phyloP scores from a whole-genome alignment of 805 yeast genomes.

The Candida corydali region DNA sequence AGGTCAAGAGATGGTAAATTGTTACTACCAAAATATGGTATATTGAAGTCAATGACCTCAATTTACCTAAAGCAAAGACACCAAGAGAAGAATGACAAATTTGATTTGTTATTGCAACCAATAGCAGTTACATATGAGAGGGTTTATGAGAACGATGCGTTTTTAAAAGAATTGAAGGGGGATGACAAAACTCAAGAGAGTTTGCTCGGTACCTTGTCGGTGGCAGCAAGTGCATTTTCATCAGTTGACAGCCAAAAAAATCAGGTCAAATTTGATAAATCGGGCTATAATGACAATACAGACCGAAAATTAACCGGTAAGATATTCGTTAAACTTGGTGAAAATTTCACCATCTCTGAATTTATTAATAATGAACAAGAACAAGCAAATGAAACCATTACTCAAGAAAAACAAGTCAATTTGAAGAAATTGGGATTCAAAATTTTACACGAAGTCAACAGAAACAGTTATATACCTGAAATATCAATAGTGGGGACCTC shows the following conservation, averaged over 20 bases:
- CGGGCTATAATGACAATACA: conserved; percentile 27
- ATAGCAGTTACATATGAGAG: conserved; percentile 58
- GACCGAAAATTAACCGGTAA: conserved; percentile 29
- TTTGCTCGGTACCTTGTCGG: conserved; percentile 32
- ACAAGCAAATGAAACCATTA: conserved; percentile 4
- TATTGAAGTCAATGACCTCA: conserved; percentile 49
- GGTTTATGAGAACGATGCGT: conserved; percentile 52
- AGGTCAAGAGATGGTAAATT: conserved; percentile 64
- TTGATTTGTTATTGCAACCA: conserved; percentile 44
- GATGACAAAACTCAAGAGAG: conserved; percentile 54
- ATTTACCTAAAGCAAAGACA: conserved; percentile 39
- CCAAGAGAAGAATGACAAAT: conserved; percentile 15
- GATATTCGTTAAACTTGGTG: conserved; percentile 33
- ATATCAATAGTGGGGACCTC: conserved; percentile 50
- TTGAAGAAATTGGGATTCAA: conserved; percentile 52
- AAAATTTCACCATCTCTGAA: conserved; percentile 24
- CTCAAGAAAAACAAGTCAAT: conserved; percentile 15
- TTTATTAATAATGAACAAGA: conserved; percentile 17
- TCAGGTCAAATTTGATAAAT: conserved; percentile 10
- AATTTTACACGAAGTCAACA: conserved; percentile 49
- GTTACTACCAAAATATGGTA: conserved; percentile 58
- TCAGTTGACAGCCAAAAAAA: conserved; percentile 9
- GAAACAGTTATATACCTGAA: conserved; percentile 48
- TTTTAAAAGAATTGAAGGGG: conserved; percentile 54
- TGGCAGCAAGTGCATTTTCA: conserved; percentile 28